Conservation (phyloP, 768 basidiomycete species). For the Suillus subaureus region DNA sequence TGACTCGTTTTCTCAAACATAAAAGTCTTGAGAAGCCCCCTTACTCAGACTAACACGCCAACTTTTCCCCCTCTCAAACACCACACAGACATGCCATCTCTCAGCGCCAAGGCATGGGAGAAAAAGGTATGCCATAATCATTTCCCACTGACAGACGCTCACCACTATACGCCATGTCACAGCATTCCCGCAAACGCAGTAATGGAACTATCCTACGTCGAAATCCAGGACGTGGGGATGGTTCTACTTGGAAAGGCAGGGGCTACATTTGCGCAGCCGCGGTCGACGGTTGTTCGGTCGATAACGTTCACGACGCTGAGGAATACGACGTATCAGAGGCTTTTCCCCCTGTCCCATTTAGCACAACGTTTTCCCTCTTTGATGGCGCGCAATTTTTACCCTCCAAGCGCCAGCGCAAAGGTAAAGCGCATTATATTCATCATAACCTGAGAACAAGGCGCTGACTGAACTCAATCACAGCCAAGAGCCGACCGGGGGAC, state of each 20-base stretch:
- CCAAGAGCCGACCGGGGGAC: conserved; percentile 13
- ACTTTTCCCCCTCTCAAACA: neutral
- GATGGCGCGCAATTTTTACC: conserved; percentile 7
- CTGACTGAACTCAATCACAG: conserved; percentile 11
- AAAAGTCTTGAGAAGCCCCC: neutral
- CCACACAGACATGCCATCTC: neutral
- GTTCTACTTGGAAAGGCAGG: conserved; percentile 2
- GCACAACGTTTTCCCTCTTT: conserved; percentile 2
- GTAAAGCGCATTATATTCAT: conserved; percentile 7
- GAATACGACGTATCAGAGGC: neutral
- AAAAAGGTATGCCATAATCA: neutral
- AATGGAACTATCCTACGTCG: conserved; percentile 1
- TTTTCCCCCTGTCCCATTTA: neutral
- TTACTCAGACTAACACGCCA: neutral
- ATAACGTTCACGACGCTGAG: conserved; percentile 1
- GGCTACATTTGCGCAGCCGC: neutral
- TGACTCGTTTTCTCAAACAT: neutral
- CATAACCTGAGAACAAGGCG: neutral
- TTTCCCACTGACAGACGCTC: neutral
- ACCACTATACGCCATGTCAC: too few species aligned
- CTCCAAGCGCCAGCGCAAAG: conserved; percentile 15
- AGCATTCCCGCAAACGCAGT: conserved; percentile 1
- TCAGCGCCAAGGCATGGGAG: conserved; percentile 3
- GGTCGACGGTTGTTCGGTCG: neutral
- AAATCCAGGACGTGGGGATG: conserved; percentile 4